These are phyloP conservation scores for Boletales sp. DNA, from an alignment of 768 basidiomycete genomes.

Conservation along the genomic window DNA sequence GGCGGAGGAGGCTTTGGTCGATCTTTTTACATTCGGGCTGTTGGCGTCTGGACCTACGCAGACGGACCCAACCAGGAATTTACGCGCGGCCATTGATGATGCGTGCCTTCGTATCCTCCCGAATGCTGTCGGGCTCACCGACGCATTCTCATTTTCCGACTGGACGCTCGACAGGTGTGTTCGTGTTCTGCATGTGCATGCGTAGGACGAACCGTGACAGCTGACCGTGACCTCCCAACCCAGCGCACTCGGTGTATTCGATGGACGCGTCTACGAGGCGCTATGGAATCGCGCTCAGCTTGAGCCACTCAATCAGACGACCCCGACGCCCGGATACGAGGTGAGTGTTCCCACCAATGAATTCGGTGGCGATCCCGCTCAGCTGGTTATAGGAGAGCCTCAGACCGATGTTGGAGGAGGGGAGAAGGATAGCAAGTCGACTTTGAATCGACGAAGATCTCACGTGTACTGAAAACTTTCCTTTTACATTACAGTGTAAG, in stretches of 20 bases:
- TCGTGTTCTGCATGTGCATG: slow-evolving; percentile 12
- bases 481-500: no score
- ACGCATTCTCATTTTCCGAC: slow-evolving; percentile 72
- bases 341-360: slow-evolving; percentile 24
- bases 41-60: slow-evolving; percentile 23
- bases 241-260: slow-evolving; percentile 59
- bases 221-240: not conserved
- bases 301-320: slow-evolving; percentile 56
- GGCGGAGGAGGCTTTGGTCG: slow-evolving; percentile 51
- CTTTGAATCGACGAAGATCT: slow-evolving; percentile 8
- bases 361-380: not conserved
- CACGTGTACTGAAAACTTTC: no score
- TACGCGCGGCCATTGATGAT: slow-evolving; percentile 49
- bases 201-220: not conserved
- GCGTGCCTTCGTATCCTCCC: slow-evolving; percentile 54
- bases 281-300: slow-evolving; percentile 55
- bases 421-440: slow-evolving; percentile 18
- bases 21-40: slow-evolving; percentile 57
- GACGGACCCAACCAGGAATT: slow-evolving; percentile 42
- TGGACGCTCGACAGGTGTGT: slow-evolving; percentile 67
- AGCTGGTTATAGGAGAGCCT: slow-evolving; percentile 17
- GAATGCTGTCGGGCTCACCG: slow-evolving; percentile 63
- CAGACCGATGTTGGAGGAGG: slow-evolving; percentile 24
- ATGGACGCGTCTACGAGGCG: slow-evolving; percentile 67
- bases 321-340: slow-evolving; percentile 54